Conservation (phyloP, 257 asterid genomes). For the Euphrasia confusa region DNA sequence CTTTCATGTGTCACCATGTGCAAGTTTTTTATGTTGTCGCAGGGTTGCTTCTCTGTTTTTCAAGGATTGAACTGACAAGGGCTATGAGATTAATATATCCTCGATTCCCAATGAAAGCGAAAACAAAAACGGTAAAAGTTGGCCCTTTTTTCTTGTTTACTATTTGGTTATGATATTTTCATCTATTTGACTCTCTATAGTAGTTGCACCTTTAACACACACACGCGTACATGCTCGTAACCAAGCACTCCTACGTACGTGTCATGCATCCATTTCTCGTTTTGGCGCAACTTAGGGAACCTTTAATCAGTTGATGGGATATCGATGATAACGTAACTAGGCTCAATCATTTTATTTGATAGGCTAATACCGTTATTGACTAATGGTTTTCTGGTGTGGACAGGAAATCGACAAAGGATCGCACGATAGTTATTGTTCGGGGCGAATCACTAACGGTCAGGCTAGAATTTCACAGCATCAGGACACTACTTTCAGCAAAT, state of each 20-base stretch:
- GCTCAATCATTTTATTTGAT: background rate
- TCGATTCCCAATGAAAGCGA: background rate
- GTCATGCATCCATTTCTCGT: background rate
- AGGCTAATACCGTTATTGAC: background rate
- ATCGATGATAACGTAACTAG: too few species aligned
- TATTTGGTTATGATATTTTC: constrained; percentile 7
- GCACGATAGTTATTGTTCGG: constrained; percentile 53
- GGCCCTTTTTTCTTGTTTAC: constrained; percentile 10
- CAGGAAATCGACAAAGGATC: constrained; percentile 62
- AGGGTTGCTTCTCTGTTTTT: background rate
- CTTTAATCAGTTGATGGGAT: too few species aligned
- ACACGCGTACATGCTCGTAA: background rate
- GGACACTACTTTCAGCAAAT: background rate
- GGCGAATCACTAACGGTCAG: constrained; percentile 45
- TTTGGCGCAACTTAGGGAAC: background rate
- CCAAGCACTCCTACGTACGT: too few species aligned
- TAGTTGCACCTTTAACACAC: background rate
- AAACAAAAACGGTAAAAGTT: constrained; percentile 6
- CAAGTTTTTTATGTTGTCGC: constrained; percentile 6
- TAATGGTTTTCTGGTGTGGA: constrained; percentile 17
- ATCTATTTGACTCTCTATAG: constrained; percentile 11
- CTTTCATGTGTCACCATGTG: background rate
- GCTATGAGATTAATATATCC: background rate
- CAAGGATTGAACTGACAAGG: constrained; percentile 1
- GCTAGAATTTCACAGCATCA: constrained; percentile 44